Evolutionary conservation across 148 eudicot species (phyloP), one percentile per base, ranked within the genome.

Genomic region (Rhododendron vialii): DNA sequence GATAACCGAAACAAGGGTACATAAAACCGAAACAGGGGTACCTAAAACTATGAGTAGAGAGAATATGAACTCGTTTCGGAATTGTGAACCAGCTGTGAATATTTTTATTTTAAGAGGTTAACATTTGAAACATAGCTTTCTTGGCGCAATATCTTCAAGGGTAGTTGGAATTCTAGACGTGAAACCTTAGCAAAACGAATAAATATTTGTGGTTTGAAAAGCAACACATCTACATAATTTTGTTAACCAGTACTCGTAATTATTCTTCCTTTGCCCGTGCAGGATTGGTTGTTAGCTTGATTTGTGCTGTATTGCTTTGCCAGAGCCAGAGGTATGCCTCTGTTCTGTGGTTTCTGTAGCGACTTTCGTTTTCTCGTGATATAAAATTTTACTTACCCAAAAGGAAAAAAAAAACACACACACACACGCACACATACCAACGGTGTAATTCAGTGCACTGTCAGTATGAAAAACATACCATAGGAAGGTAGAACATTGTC

Each of bases 401-500:
- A 41, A 5, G 5, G 7, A 41, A 6, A 41, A 41, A 41, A 6
- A 41, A 6, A 1, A 41, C 41, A 38, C 41, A 38, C 41, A 38
- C 41, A 38, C 41, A 38, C 41, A 41, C 7, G 0, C 43, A 5
- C 43, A 41, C 5, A 41, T 41, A 6, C 45, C 45, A 41, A 41
- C 45, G 0, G 45, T 41, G 45, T 41, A 41, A 41, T 41, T 41
- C 45, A 41, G 45, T 41, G 45, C 45, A 41, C 45, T 6, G 50
- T 9, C 3, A 4, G 17, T 55, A 63, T 24, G 71, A 24, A 7
- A 33, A 12, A 7, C 67, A 14, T 87, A 89, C 92, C 92, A 33
- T 91, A 91, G 22, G 79, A 91, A 38, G 92, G 92, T 22, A 91
- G 90, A 61, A 89, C 87, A 51, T 87, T 81, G 11, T 69, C 48